Conservation (phyloP, 108 stramenopile genomes). For the Cyclotella cryptica region DNA sequence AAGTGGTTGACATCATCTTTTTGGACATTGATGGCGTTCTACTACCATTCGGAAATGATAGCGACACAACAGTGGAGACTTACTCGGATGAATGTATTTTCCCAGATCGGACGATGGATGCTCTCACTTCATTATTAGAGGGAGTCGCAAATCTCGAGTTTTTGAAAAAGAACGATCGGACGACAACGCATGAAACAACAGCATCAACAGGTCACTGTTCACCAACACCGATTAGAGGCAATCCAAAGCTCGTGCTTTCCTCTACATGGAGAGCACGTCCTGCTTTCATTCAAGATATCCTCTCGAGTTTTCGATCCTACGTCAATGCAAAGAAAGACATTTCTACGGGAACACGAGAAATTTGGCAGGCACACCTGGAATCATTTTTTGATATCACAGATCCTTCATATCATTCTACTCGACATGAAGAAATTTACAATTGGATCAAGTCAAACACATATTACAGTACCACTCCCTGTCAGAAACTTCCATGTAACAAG, state of each 20-base stretch:
- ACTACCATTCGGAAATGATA: conserved; percentile 62
- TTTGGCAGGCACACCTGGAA: conserved; percentile 30
- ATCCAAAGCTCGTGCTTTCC: conserved; percentile 56
- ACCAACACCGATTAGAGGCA: conserved; percentile 6
- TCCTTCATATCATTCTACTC: conserved; percentile 61
- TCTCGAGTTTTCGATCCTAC: conserved; percentile 53
- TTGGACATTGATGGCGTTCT: conserved; percentile 83
- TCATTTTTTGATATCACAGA: conserved; percentile 70
- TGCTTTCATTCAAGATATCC: conserved; percentile 63
- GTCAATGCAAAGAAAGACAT: conserved; percentile 3
- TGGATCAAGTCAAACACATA: conserved; percentile 41
- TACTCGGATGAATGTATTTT: conserved; percentile 50
- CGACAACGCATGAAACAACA: too few relatives aligned
- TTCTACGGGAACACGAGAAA: background rate
- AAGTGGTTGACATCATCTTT: conserved; percentile 61
- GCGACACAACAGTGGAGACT: background rate
- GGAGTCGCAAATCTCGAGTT: conserved; percentile 12
- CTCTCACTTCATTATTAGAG: conserved; percentile 50
- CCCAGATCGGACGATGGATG: conserved; percentile 57
- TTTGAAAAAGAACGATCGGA: too few relatives aligned
- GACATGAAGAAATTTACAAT: conserved; percentile 71
- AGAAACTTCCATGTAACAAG: too few relatives aligned
- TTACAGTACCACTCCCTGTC: too few relatives aligned
- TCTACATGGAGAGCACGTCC: conserved; percentile 72
- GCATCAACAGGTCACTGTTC: too few relatives aligned